Evolutionary conservation across 495 filamentous ascomycete genomes (phyloP), one percentile per base, ranked within the genome.

Genomic region (Podospora australis): DNA sequence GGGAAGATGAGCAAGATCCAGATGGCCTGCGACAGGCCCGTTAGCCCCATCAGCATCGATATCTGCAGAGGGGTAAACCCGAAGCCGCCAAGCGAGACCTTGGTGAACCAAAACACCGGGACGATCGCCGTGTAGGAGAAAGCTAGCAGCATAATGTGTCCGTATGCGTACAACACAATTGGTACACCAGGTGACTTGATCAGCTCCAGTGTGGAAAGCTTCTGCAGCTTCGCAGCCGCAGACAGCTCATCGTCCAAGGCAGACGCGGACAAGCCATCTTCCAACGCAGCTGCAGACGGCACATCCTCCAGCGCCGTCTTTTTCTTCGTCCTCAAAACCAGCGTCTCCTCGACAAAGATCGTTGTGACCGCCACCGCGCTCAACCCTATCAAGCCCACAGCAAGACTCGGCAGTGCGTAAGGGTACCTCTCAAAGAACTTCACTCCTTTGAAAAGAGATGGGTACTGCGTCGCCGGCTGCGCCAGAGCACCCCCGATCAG

Each of bases 1-100:
- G 83, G 82, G 66, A 87, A 86, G 36, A 73, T 59, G 21, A 83
- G 25, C 0, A 88, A 69, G 3, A 83, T 72, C 83, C 83, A 88
- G 3, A 74, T 29, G 5, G 81, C 74, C 59, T 88, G 84, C 6
- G 75, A 64, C 13, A 76, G 57, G 13, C 83, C 84, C 3, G 64
- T 73, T n/a, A 78, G 43, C 6, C 67, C 78, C 59, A 88, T 67
- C 59, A 79, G 69, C 6, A 78, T 38, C 0, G 81, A 81, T 43
- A 85, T 86, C 30, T 79, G 72, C 0, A 70, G 39, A 0, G 80
- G 68, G 0, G 67, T 58, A 58, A 86, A 83, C n/a, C 73, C 73
- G 50, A 78, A 74, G 5, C 84, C 84, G 32, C 84, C 84, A 10
- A 79, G 69, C 0, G 56, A 6, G 4, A 77, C 43, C 1, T 63